Base-by-base conservation (phyloP, 129 eudicot genomes). In the Oenanthe sinensis region DNA sequence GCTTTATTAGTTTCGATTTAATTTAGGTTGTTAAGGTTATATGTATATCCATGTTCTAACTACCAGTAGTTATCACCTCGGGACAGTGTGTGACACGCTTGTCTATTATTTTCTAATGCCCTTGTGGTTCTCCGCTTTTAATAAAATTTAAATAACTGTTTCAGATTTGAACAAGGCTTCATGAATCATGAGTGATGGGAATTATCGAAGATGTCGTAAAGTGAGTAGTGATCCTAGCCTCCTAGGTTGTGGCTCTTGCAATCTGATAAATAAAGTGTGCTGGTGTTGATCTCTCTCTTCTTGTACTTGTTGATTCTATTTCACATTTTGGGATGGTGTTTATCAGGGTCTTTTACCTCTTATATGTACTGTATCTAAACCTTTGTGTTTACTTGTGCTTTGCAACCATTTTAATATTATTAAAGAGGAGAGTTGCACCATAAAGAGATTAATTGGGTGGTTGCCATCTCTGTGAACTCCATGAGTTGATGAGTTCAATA, bases 121-220 rank as follows among this genome's bases (percentile, higher is more conserved):
- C 26, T 26, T 48, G 46, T 50, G 68, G 4, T 75, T 50, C 8
- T n/a, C 68, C 36, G 4, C 28, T n/a, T 40, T 4, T 58, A 10
- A n/a, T 33, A 43, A 33, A 14, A 19, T 46, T 42, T 40, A 60
- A 14, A 76, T 49, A 76, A 54, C 70, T 79, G 3, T 78, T 81
- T 80, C 82, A 85, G 87, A 85, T 68, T 24, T 54, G 74, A 78
- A 78, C 74, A 74, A 78, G 77, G 68, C 68, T 4, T 1, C 10
- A n/a, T 33, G 36, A 33, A 33, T 33, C 36, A 33, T 30, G 33
- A 24, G 68, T 60, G 33, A 60, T 24, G 36, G 33, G 68, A 60
- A n/a, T n/a, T 24, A 60, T 10, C 5, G 33, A n/a, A 60, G 33
- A 60, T 60, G 68, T 60, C 12, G 8, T 36, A 8, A 44, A 72